Percentiles rank a stretch among this genome's conserved stretches.
These are phyloP conservation scores for Ceratobasidium sp. DNA, from an alignment of 1,284 basidiomycete species.

Conservation along the genomic window DNA sequence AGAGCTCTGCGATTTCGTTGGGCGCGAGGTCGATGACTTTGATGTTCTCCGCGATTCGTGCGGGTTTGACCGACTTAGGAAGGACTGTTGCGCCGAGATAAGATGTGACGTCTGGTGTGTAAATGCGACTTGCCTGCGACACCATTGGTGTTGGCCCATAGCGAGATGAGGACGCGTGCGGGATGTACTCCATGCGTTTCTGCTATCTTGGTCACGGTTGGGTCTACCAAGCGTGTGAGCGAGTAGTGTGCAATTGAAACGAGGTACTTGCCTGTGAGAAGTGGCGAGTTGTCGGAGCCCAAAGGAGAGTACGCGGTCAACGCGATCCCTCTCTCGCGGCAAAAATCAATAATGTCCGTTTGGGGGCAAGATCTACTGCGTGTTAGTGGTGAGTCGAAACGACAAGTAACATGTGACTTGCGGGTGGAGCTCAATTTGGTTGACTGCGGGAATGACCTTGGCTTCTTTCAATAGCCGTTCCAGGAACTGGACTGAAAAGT, in stretches of 20 bases:
- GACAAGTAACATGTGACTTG: neutral
- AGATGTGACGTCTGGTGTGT: neutral
- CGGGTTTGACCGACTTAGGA: constrained; percentile 40
- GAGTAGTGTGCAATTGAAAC: constrained; percentile 51
- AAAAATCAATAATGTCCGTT: constrained; percentile 63
- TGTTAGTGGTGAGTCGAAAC: neutral
- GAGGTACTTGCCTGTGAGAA: constrained; percentile 55
- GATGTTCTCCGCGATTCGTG: constrained; percentile 40
- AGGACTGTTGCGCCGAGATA: constrained; percentile 34
- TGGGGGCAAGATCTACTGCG: constrained; percentile 63
- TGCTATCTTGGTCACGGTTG: constrained; percentile 43
- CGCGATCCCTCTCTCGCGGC: constrained; percentile 65
- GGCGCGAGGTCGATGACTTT: constrained; percentile 39
- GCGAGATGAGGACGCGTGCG: constrained; percentile 41
- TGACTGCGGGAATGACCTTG: constrained; percentile 76
- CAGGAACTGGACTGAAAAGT: constrained; percentile 68
- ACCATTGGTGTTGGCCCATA: constrained; percentile 37
- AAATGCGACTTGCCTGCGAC: constrained; percentile 11
- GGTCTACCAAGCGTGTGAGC: constrained; percentile 24
- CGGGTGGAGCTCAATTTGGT: constrained; percentile 62
- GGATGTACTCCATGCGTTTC: constrained; percentile 38
- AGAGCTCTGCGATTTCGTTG: constrained; percentile 40
- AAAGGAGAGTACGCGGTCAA: constrained; percentile 79
- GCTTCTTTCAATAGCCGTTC: constrained; percentile 64
- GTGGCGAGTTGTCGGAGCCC: constrained; percentile 75